Evolutionary conservation across 768 basidiomycete genomes (phyloP).

Genomic region (Rhizopogon vesiculosus): DNA sequence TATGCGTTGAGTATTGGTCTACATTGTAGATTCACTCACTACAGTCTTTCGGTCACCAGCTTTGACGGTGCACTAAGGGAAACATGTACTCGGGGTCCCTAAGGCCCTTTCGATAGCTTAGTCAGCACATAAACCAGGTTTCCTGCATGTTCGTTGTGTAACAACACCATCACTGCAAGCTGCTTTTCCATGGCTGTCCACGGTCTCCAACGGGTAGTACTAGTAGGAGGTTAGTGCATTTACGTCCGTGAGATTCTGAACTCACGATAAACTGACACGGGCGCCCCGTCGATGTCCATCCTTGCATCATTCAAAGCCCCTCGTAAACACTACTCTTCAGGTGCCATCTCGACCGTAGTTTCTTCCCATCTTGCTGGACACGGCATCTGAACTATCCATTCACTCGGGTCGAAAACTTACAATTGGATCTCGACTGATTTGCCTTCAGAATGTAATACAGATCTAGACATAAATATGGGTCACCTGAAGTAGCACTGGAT

Average conservation of each 20-base stretch:
- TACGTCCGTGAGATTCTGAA: no score
- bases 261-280: no score
- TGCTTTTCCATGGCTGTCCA: no score
- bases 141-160: no score
- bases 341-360: conserved; percentile 61
- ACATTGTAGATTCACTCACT: conserved; percentile 38
- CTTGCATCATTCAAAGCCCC: not conserved
- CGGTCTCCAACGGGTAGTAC: no score
- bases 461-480: conserved; percentile 17
- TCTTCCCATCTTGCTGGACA: conserved; percentile 67
- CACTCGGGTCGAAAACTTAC: conserved; percentile 43
- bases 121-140: no score
- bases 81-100: no score
- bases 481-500: conserved; percentile 1
- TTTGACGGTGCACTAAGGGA: no score
- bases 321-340: conserved; percentile 21
- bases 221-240: no score
- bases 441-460: conserved; percentile 58
- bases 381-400: conserved; percentile 46
- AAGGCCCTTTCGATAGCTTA: no score
- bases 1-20: conserved; percentile 29
- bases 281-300: conserved; percentile 6
- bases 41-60: conserved; percentile 12
- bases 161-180: no score
- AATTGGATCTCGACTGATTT: conserved; percentile 57